Evolutionary conservation across 2,329 filamentous ascomycete species (phyloP).

Genomic region (Alternaria longipes): DNA sequence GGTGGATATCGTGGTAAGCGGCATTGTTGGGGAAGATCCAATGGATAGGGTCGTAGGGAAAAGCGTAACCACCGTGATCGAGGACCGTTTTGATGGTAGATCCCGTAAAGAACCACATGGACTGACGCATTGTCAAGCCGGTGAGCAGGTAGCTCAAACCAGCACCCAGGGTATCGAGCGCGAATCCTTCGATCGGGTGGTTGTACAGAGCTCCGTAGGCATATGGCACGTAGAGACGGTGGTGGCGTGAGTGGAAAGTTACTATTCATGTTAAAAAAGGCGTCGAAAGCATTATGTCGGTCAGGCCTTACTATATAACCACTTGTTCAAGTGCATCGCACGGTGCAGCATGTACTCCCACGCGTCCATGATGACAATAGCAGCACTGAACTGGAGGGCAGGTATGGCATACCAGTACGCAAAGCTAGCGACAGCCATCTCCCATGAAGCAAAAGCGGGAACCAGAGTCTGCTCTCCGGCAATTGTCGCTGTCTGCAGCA

Average conservation of each 20-base stretch:
- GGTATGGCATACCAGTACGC: constrained; percentile 85
- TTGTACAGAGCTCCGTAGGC: constrained; percentile 98
- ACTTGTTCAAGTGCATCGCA: constrained; percentile 96
- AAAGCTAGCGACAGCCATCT: constrained; percentile 74
- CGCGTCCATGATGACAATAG: constrained; percentile 82
- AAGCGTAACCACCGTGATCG: constrained; percentile 95
- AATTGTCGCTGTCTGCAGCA: constrained; percentile 67
- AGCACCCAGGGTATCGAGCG: constrained; percentile 89
- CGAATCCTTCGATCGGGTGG: constrained; percentile 91
- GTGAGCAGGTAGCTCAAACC: constrained; percentile 83
- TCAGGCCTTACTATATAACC: constrained; percentile 82
- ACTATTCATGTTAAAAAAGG: constrained; percentile 58
- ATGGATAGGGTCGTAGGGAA: constrained; percentile 95
- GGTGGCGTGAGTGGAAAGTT: constrained; percentile 92
- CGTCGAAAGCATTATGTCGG: background rate
- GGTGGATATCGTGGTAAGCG: constrained; percentile 96
- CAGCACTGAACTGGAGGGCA: constrained; percentile 77
- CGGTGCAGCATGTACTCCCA: constrained; percentile 99
- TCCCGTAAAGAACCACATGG: constrained; percentile 87
- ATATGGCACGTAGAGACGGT: constrained; percentile 96
- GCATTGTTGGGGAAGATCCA: constrained; percentile 94
- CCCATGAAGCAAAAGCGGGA: constrained; percentile 85
- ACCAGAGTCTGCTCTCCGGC: constrained; percentile 61
- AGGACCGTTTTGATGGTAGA: constrained; percentile 97
- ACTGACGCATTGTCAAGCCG: constrained; percentile 84